Conservation (phyloP, 2,329 filamentous ascomycete species). For the Scedosporium dehoogii region DNA sequence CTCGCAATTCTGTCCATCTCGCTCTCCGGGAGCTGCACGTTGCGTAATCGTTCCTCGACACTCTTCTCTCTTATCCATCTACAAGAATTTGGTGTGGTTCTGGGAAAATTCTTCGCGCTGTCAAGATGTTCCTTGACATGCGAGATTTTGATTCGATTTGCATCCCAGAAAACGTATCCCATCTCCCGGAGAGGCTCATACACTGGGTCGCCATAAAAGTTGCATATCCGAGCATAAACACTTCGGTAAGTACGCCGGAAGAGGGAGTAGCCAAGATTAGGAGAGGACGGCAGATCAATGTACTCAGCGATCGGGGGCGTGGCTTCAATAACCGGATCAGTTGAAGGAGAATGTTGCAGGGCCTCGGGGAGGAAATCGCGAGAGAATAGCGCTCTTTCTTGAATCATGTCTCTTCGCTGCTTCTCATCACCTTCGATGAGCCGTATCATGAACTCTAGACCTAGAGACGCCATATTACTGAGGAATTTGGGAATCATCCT, state of each 20-base stretch:
- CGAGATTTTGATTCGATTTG: neutral
- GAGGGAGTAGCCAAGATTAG: neutral
- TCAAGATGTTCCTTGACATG: too few species aligned
- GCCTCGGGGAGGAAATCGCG: neutral
- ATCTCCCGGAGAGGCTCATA: neutral
- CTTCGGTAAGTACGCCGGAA: neutral
- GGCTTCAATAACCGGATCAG: neutral
- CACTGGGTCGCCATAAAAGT: neutral
- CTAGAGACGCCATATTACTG: neutral
- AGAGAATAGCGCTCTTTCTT: neutral
- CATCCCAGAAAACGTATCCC: conserved; percentile 2
- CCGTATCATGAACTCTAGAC: neutral
- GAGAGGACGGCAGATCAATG: too few species aligned
- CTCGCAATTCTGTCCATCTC: neutral
- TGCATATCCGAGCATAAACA: neutral
- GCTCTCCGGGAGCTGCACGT: neutral
- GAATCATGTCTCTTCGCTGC: neutral
- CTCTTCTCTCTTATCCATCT: neutral
- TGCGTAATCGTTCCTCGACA: neutral
- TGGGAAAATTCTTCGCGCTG: too few species aligned
- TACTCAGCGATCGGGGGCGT: neutral
- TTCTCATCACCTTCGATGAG: neutral
- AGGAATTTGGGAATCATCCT: neutral
- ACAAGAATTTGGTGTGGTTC: too few species aligned
- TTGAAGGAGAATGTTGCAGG: neutral